Evolutionary conservation across 1,284 basidiomycete species (phyloP).

Genomic region (Agroathelia rolfsii): DNA sequence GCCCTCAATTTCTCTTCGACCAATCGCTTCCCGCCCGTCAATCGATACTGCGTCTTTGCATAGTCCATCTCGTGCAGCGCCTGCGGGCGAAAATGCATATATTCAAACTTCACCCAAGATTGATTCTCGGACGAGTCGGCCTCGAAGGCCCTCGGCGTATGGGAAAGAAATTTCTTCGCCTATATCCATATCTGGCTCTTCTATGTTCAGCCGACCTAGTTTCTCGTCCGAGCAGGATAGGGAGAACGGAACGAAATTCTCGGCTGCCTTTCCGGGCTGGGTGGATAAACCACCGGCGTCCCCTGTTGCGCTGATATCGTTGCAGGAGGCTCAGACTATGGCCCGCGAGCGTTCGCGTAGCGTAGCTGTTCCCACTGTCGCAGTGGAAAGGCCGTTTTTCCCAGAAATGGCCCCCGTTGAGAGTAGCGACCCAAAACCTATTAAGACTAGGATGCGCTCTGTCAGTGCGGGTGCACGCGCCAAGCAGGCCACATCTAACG

Average conservation of each 20-base stretch:
- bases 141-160: too few species aligned
- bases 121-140: too few species aligned
- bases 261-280: slow-evolving; percentile 32
- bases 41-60: too few species aligned
- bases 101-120: slow-evolving; percentile 14
- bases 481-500: slow-evolving; percentile 33
- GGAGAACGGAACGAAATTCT: slow-evolving; percentile 23
- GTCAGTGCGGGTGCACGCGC: slow-evolving; percentile 49
- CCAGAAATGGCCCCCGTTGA: slow-evolving; percentile 12
- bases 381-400: slow-evolving; percentile 16
- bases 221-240: slow-evolving; percentile 18
- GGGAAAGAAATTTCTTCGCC: slow-evolving; percentile 46
- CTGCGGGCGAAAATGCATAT: slow-evolving; percentile 1
- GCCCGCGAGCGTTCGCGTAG: slow-evolving; percentile 42
- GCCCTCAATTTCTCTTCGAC: slow-evolving; percentile 16
- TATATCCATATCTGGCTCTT: slow-evolving; percentile 25
- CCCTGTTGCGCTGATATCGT: slow-evolving; percentile 56
- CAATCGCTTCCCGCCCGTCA: slow-evolving; percentile 17
- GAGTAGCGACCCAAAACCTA: slow-evolving; percentile 15
- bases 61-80: slow-evolving; percentile 19
- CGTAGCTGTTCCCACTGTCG: slow-evolving; percentile 27
- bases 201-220: slow-evolving; percentile 13
- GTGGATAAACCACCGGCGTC: slow-evolving; percentile 35
- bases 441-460: slow-evolving; percentile 41
- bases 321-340: slow-evolving; percentile 66